Conservation (phyloP, 2,329 filamentous ascomycete species). For the Fusarium lateritium region DNA sequence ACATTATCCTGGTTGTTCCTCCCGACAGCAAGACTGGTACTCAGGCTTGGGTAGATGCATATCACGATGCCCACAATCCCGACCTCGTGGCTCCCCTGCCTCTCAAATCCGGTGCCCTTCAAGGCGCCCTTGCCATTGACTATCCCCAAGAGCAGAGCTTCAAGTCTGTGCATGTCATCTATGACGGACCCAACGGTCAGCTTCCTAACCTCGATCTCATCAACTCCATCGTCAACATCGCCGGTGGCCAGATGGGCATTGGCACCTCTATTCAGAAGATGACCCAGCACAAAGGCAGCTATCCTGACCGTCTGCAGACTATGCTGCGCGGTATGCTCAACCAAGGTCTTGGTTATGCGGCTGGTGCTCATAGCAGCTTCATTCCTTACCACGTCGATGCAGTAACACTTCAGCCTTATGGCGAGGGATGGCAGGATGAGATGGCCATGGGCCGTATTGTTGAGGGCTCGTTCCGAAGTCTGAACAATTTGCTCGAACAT, state of each 20-base stretch:
- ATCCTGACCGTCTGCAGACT: slow-evolving; percentile 85
- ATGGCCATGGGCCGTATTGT: slow-evolving; percentile 93
- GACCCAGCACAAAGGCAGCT: slow-evolving; percentile 85
- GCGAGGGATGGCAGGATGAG: slow-evolving; percentile 96
- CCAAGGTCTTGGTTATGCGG: slow-evolving; percentile 89
- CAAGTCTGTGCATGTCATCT: slow-evolving; percentile 89
- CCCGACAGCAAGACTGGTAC: slow-evolving; percentile 91
- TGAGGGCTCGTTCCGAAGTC: slow-evolving; percentile 90
- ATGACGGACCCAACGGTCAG: slow-evolving; percentile 96
- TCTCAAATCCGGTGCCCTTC: slow-evolving; percentile 92
- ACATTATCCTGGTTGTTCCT: slow-evolving; percentile 93
- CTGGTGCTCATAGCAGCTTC: slow-evolving; percentile 93
- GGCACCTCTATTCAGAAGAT: slow-evolving; percentile 87
- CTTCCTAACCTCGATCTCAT: slow-evolving; percentile 95
- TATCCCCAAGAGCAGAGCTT: slow-evolving; percentile 90
- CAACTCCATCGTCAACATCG: slow-evolving; percentile 92
- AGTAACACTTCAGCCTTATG: slow-evolving; percentile 90
- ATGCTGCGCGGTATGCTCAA: slow-evolving; percentile 94
- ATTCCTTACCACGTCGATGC: slow-evolving; percentile 99
- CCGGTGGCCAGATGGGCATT: slow-evolving; percentile 93
- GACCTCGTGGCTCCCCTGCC: slow-evolving; percentile 80
- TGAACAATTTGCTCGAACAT: slow-evolving; percentile 97
- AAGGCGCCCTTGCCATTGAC: slow-evolving; percentile 94
- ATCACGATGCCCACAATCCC: slow-evolving; percentile 89
- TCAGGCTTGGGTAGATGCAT: slow-evolving; percentile 97